phyloP scores from a whole-genome alignment of 2,329 filamentous ascomycete species.

The Samsoniella hepiali region DNA sequence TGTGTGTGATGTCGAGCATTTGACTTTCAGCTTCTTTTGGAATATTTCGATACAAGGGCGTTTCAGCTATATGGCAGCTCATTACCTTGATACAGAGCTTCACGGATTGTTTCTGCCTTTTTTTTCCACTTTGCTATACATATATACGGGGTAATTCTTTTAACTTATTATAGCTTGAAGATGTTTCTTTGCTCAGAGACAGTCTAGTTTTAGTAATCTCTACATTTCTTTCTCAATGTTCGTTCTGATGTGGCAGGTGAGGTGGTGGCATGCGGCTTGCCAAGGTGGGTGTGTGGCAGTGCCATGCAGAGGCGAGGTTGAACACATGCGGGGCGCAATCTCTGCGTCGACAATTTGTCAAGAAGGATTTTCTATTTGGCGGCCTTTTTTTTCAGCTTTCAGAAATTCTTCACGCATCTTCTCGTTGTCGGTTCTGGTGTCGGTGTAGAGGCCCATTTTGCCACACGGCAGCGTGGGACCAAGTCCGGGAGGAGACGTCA shows the following conservation, averaged over 20 bases:
- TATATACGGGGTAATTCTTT: background rate
- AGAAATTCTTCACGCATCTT: background rate
- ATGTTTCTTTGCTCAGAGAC: background rate
- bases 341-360: too few species aligned
- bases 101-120: background rate
- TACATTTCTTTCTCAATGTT: background rate
- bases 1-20: background rate
- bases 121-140: background rate
- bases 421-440: background rate
- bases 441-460: background rate
- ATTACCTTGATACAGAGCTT: slow-evolving; percentile 6
- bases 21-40: background rate
- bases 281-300: background rate
- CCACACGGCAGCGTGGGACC: background rate
- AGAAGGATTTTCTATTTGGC: background rate
- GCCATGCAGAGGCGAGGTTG: background rate
- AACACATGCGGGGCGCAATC: background rate
- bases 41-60: background rate
- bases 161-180: background rate
- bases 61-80: background rate
- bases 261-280: background rate
- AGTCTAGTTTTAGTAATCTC: background rate
- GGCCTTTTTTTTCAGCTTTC: background rate
- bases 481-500: background rate
- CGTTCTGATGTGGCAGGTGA: background rate